Base-by-base conservation (phyloP, 345 rosid species). In the Theobroma cacao region DNA sequence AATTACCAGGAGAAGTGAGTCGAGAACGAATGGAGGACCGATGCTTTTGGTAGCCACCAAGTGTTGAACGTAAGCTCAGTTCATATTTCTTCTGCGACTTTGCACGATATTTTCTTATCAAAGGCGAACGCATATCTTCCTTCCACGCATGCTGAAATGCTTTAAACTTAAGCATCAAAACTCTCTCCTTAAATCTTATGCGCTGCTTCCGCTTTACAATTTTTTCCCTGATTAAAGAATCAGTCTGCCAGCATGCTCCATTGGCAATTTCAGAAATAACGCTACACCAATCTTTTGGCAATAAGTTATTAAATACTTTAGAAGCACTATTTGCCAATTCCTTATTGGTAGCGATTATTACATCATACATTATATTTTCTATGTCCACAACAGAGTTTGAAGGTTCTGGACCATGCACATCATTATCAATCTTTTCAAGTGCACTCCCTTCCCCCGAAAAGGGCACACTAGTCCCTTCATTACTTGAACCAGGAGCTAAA, bases 91-190 rank as follows among this genome's bases (percentile, higher is more conserved):
- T 91, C 71, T 87, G 96, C 80, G 93, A 86, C 81, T 88, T 94
- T 40, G 91, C 86, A 64, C 88, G 89, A 55, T 68, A 80, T 85
- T 90, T 97, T 81, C 86, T 80, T 33, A 83, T 75, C 26, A 90
- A 87, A 28, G 84, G 89, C 79, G 85, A 78, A 22, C 78, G 87
- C 88, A 89, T 31, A 82, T 97, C 99, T 83, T 93, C 98, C 89
- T 89, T 94, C 99, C 99, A 97, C 24, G 86, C 77, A 75, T 87
- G 90, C 77, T 86, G 89, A 83, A 90, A 87, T 28, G 89, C 93
- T 86, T 88, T 97, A 80, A 88, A 94, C 87, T 97, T 91, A 45
- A 94, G 92, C 31, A 87, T 82, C 53, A 91, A 78, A 75, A 88
- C 89, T 84, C 90, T 92, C 91, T 97, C 98, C 87, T 92, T 90